Conservation (phyloP, 768 basidiomycete genomes). For the Leccinellum luteum region DNA sequence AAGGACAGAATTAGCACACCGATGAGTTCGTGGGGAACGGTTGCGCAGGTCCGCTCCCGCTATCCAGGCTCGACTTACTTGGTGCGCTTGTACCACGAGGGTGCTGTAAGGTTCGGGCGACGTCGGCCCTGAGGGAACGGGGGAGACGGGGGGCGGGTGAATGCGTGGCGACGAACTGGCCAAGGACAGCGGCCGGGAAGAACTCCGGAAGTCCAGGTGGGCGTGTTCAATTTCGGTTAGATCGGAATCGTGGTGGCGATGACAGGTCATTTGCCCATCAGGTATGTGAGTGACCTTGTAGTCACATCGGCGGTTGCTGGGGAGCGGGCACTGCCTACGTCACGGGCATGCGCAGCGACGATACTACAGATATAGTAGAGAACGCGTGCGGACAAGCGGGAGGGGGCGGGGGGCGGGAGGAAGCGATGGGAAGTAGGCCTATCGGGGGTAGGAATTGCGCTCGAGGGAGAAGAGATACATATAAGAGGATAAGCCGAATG, state of each 20-base stretch:
- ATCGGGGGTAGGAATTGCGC: background rate
- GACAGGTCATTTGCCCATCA: constrained; percentile 13
- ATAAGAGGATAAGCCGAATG: constrained; percentile 15
- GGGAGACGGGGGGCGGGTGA: background rate
- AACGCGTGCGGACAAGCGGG: background rate
- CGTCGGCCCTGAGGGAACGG: background rate
- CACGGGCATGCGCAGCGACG: background rate
- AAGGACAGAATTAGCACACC: constrained; percentile 6
- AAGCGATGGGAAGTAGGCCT: background rate
- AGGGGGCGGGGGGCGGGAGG: background rate
- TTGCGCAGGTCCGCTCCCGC: background rate
- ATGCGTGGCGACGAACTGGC: background rate
- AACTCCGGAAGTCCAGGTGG: constrained; percentile 10
- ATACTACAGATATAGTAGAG: background rate
- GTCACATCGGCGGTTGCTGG: background rate
- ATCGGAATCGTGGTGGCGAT: constrained; percentile 28
- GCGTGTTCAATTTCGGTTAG: constrained; percentile 29
- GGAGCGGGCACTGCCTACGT: background rate
- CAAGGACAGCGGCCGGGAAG: constrained; percentile 7
- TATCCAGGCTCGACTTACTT: background rate
- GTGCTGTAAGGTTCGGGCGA: background rate
- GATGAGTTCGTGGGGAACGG: background rate
- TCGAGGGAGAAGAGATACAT: background rate
- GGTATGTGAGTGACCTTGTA: constrained; percentile 9
- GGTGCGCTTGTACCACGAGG: background rate